Evolutionary conservation across 108 stramenopile genomes (phyloP).

Genomic region (Skeletonema grethae): DNA sequence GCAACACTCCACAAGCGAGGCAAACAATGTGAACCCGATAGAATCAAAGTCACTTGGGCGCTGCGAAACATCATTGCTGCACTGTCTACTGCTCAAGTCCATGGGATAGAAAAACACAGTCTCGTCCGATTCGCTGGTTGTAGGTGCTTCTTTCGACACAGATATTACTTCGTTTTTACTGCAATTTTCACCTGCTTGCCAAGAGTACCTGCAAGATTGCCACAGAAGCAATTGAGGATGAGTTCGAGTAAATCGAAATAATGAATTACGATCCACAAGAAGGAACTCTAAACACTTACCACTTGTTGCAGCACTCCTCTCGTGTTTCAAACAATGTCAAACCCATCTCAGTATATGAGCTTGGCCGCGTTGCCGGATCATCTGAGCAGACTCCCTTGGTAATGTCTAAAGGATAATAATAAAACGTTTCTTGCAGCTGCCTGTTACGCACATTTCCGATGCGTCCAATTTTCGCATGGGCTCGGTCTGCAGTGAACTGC

Average conservation of each 20-base stretch:
- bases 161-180: not conserved
- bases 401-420: not conserved
- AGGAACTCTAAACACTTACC: not conserved
- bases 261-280: too few species aligned
- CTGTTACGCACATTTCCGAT: not conserved
- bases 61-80: not conserved
- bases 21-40: not conserved
- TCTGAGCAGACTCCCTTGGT: not conserved
- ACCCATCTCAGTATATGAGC: not conserved
- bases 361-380: not conserved
- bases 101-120: not conserved
- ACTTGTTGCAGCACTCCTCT: not conserved
- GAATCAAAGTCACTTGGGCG: slow-evolving; percentile 1
- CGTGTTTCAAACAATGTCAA: not conserved
- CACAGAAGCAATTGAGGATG: too few species aligned
- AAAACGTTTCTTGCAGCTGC: not conserved
- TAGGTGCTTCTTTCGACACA: not conserved
- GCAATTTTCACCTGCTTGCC: not conserved
- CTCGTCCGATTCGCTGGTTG: not conserved
- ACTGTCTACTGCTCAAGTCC: not conserved
- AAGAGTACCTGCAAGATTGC: not conserved
- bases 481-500: not conserved
- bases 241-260: too few species aligned
- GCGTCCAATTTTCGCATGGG: not conserved
- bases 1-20: not conserved